These are phyloP conservation scores for Symbiodinium pilosum DNA, from an alignment of 73 alveolate genomes.

Conservation along the genomic window DNA sequence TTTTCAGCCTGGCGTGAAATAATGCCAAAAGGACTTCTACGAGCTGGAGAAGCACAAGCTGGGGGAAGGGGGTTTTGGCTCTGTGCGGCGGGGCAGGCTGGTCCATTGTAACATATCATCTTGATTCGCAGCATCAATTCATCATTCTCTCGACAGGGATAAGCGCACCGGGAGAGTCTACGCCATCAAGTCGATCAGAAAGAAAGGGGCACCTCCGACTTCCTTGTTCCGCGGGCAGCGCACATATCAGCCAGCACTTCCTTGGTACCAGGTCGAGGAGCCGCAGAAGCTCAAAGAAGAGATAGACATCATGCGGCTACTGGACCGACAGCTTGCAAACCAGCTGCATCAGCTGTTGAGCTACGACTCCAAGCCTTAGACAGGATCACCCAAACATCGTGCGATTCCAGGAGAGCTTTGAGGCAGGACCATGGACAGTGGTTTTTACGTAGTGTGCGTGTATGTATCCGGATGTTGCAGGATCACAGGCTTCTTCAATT, in stretches of 20 bases:
- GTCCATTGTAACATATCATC: background rate
- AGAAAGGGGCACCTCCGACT: conserved; percentile 43
- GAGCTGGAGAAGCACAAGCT: conserved; percentile 85
- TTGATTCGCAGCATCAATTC: background rate
- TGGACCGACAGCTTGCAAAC: conserved; percentile 16
- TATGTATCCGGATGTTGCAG: no score
- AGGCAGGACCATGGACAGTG: background rate
- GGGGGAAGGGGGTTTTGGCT: conserved; percentile 83
- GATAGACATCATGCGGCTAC: conserved; percentile 90
- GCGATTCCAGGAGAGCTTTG: conserved; percentile 84
- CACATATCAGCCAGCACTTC: no score
- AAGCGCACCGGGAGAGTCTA: conserved; percentile 77
- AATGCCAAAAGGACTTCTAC: conserved; percentile 29
- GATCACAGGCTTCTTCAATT: conserved; percentile 71
- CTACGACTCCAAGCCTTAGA: background rate
- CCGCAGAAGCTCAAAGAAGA: conserved; percentile 86
- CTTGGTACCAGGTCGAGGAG: conserved; percentile 42
- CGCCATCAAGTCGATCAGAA: conserved; percentile 84
- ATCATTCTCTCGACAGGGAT: conserved; percentile 37
- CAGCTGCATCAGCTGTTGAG: background rate
- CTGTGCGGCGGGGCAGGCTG: conserved; percentile 79
- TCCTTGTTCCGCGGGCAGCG: no score
- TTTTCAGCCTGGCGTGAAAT: background rate
- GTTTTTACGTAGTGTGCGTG: background rate
- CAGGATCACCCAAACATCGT: conserved; percentile 91